These are phyloP conservation scores for Firmiana major DNA, from an alignment of 345 rosid species.

Conservation along the genomic window DNA sequence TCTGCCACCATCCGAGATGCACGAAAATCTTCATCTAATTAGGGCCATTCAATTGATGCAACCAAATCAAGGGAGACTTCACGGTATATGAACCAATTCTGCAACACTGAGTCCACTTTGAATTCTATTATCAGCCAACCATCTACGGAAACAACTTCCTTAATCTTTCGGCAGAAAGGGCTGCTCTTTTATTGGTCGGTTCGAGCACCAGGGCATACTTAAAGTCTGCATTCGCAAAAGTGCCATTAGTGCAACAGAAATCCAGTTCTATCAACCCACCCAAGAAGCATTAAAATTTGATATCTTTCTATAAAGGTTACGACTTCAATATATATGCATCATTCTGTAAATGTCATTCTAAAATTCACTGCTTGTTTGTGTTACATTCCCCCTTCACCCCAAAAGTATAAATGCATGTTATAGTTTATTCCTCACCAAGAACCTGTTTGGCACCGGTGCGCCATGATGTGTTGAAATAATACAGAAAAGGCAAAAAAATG, in stretches of 20 bases:
- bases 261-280: background rate
- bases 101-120: background rate
- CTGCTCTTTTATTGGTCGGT: slow-evolving; percentile 91
- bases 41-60: background rate
- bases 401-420: background rate
- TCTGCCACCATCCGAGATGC: background rate
- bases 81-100: background rate
- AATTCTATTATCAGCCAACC: background rate
- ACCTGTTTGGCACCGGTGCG: too few relatives aligned
- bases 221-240: slow-evolving; percentile 57
- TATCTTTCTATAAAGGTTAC: background rate
- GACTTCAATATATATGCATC: background rate
- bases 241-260: background rate
- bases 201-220: slow-evolving; percentile 79
- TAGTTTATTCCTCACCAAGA: background rate
- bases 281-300: background rate
- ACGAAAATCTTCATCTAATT: background rate
- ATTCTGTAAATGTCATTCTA: background rate
- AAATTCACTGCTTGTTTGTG: background rate
- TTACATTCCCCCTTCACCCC: background rate
- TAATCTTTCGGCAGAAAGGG: slow-evolving; percentile 69
- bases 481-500: too few relatives aligned
- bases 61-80: background rate
- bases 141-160: slow-evolving; percentile 48
- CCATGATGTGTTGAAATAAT: too few relatives aligned